Evolutionary conservation across 2,329 filamentous ascomycete species (phyloP), one percentile per base, ranked within the genome.

Genomic region (Pyricularia pennisetigena): DNA sequence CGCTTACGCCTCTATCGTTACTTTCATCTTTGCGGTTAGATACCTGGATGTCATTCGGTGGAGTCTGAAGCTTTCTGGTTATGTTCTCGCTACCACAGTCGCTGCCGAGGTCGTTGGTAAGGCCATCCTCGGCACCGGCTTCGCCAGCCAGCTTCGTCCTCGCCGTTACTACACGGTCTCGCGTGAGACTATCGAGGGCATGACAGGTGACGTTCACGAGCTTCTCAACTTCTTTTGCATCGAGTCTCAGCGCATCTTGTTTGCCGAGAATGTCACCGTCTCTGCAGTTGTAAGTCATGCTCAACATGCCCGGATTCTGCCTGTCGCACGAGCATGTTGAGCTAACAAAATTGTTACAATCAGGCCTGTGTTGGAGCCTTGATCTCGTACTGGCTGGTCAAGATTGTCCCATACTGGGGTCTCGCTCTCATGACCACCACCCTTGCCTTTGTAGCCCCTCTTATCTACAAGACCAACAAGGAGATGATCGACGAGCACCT

Each of bases 141-240:
- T 91, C 64, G 82, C 86, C 69, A 87, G 87, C 67, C 88, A 90
- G 78, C 76, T 91, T 73, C 86, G 88, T 72, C 88, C 88, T 68
- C 85, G 83, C 76, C 84, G 85, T 76, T 91, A 91, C 80, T 89
- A 88, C 78, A 89, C 87, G 5, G 78, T 91, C 61, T 84, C 88
- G 10, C 83, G 85, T 71, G 85, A 88, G 72, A 87, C 86, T 7
- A 78, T 90, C 57, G 86, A 90, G 73, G 76, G 79, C 69, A 72
- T 88, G 71, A 84, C 89, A 72, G 86, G 86, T 68, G 88, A 90
- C 71, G 80, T 88, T 59, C 85, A 90, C 74, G 88, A 90, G 78
- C 82, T 91, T 69, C 77, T 88, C 79, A 91, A 91, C 82, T 91
- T 91, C 78, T 88, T 90, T 73, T 82, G 90, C 70, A 89, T 91